These are phyloP conservation scores for Psophocarpus tetragonolobus DNA, from an alignment of 306 rosid genomes.

Conservation along the genomic window DNA sequence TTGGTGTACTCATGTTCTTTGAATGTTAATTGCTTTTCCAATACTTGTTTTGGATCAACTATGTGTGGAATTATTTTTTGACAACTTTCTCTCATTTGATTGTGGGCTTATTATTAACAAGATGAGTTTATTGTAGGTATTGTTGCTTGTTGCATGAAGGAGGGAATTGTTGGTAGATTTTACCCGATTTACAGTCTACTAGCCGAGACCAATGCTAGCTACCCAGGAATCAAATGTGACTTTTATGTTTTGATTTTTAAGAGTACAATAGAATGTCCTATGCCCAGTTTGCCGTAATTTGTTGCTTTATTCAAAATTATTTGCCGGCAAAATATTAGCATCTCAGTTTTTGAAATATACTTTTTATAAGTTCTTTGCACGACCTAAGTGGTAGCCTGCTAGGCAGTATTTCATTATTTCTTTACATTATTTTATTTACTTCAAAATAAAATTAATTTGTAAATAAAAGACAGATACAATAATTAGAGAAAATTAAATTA, in stretches of 20 bases:
- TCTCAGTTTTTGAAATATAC: constrained; percentile 14
- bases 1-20: background rate
- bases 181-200: background rate
- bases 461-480: background rate
- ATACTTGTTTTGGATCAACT: background rate
- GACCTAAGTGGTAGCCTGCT: constrained; percentile 8
- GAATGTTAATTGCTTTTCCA: constrained; percentile 11
- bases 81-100: constrained; percentile 1
- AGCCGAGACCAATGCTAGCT: constrained; percentile 14
- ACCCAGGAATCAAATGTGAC: constrained; percentile 23
- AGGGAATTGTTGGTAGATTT: constrained; percentile 31
- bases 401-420: background rate
- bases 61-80: background rate
- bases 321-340: constrained; percentile 22
- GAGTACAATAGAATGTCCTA: constrained; percentile 11
- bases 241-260: constrained; percentile 12
- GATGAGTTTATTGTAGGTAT: background rate
- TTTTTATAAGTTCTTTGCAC: background rate
- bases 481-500: background rate
- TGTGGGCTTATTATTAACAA: constrained; percentile 10
- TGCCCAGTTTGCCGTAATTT: background rate
- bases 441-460: background rate
- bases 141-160: constrained; percentile 15
- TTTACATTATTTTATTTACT: background rate
- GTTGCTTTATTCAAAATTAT: constrained; percentile 27